These are phyloP conservation scores for Syncephalastrum contaminatum DNA, from an alignment of 371 early-diverging fungal species.

Conservation along the genomic window DNA sequence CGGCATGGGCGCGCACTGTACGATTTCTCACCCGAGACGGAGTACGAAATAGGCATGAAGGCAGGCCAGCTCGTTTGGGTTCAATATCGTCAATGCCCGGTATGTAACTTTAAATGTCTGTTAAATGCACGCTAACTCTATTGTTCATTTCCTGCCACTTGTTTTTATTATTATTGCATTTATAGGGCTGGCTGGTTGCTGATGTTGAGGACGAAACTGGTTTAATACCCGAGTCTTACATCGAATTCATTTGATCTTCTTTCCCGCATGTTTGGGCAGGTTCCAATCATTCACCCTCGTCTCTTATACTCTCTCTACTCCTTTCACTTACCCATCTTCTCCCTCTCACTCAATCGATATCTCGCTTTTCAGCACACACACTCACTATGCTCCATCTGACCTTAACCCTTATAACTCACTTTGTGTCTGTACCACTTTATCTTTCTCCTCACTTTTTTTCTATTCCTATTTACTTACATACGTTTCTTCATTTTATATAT, in stretches of 20 bases:
- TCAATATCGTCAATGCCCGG: constrained; percentile 60
- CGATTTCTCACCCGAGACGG: constrained; percentile 70
- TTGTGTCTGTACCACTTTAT: no score
- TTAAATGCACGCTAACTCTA: constrained; percentile 5
- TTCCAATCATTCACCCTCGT: constrained; percentile 1
- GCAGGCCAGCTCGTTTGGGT: constrained; percentile 65
- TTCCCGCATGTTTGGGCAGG: constrained; percentile 3
- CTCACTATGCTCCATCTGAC: neutral
- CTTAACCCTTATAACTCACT: no score
- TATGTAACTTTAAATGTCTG: constrained; percentile 10
- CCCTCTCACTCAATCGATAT: neutral
- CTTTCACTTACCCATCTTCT: neutral
- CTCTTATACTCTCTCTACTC: neutral
- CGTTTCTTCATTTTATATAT: no score
- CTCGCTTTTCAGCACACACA: neutral
- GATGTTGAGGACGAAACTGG: constrained; percentile 60
- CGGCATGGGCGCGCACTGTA: constrained; percentile 62
- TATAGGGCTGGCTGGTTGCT: constrained; percentile 69
- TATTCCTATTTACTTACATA: no score
- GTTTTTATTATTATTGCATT: no score
- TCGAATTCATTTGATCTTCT: constrained; percentile 40
- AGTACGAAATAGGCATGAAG: constrained; percentile 62
- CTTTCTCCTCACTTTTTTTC: no score
- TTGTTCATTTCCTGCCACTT: neutral
- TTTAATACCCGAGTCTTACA: constrained; percentile 72